Evolutionary conservation across 2,329 filamentous ascomycete genomes (phyloP).

Genomic region (Fusarium avenaceum): DNA sequence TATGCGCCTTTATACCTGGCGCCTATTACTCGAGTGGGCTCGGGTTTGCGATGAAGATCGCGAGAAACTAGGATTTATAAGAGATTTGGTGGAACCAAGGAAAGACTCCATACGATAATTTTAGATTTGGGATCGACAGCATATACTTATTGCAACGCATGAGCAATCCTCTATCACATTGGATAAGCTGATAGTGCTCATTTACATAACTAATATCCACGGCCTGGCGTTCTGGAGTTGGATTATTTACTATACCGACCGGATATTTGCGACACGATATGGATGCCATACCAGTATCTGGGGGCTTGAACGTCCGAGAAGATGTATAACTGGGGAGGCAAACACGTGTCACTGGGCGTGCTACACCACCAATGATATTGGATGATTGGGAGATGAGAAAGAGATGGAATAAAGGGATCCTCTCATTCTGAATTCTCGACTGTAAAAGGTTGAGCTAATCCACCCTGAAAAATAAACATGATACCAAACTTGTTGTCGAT

Average conservation of each 20-base stretch:
- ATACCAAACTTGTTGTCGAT: slow-evolving; percentile 19
- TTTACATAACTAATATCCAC: slow-evolving; percentile 45
- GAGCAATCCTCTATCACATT: slow-evolving; percentile 8
- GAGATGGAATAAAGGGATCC: slow-evolving; percentile 25
- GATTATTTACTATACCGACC: slow-evolving; percentile 21
- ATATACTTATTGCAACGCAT: slow-evolving; percentile 26
- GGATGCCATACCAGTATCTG: slow-evolving; percentile 20
- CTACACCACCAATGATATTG: slow-evolving; percentile 22
- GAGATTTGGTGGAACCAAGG: slow-evolving; percentile 54
- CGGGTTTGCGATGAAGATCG: slow-evolving; percentile 63
- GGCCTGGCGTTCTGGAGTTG: slow-evolving; percentile 48
- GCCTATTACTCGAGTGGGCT: slow-evolving; percentile 71
- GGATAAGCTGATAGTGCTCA: slow-evolving; percentile 14
- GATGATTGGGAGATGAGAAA: slow-evolving; percentile 25
- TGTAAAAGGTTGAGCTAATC: slow-evolving; percentile 26
- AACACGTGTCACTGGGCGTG: slow-evolving; percentile 21
- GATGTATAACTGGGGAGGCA: slow-evolving; percentile 16
- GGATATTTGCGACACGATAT: slow-evolving; percentile 33
- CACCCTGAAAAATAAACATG: slow-evolving; percentile 25
- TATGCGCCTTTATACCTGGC: slow-evolving; percentile 75
- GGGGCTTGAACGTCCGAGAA: slow-evolving; percentile 3
- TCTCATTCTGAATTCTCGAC: slow-evolving; percentile 32
- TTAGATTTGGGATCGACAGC: slow-evolving; percentile 8
- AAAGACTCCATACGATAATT: slow-evolving; percentile 34
- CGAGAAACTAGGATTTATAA: slow-evolving; percentile 60